Base-by-base conservation (phyloP, 805 yeast species). In the Barnettozyma wickerhamii region DNA sequence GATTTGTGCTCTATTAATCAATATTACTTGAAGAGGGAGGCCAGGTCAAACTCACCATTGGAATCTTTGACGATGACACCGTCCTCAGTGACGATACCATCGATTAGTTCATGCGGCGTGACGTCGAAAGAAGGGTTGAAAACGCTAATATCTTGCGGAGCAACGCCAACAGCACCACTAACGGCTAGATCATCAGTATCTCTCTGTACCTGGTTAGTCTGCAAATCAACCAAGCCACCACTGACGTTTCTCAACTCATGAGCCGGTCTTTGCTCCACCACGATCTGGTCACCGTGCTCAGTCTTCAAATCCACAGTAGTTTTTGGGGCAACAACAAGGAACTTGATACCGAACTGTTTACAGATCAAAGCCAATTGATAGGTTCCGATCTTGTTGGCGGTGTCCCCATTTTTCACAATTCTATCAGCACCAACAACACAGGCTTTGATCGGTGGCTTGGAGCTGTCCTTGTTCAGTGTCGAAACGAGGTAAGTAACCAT, bases 61-160 rank as follows among this genome's bases (percentile, higher is more conserved):
- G 68, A 64, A 17, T 43, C 47, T 55, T 84, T 84, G 26, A 64
- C 63, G 17, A 74, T 69, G 2, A 71, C 79, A 3, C 76, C 75
- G 40, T 77, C 75, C 63, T 91, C 98, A 1, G 97, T 91, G 27
- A 91, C 87, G 45, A 93, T 88, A 44, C 88, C 85, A 57, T 89
- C 96, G 40, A 91, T 89, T 29, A 83, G 65, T 33, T 72, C 73
- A 53, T 81, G 80, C 0, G 96, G 96, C 4, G 98, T 88, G 13
- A 93, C 88, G 57, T 91, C 99, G 55, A 91, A 91, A 0, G 97
- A 84, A 1, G 99, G 99, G 55, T 93, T 93, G 97, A 97, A 91
- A 2, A 89, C 96, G 5, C 72, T 66, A 24, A 90, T 82, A 0
- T 83, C 84, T 2, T 84, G 84, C 4, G 98, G 93, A 1, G 96